Base-by-base conservation (phyloP, 805 yeast genomes). In the Yamadazyma scolyti region DNA sequence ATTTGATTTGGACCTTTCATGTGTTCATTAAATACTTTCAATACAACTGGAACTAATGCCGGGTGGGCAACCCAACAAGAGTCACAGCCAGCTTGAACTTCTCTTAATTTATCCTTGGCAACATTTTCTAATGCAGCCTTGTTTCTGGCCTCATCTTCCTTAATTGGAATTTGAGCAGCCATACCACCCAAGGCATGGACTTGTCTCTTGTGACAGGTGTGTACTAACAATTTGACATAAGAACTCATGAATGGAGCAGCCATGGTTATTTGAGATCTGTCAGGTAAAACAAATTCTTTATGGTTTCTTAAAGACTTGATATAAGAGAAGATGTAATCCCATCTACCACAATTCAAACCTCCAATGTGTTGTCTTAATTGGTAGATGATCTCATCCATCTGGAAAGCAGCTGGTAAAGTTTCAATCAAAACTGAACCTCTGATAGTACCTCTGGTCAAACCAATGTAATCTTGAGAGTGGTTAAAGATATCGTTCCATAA, bases 31-130 rank as follows among this genome's bases (percentile, higher is more conserved):
- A 83, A 83, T 13, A 82, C 83, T 48, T 73, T 70, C 52, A 80
- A 71, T 24, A 86, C 88, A 42, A 82, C 74, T 11, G 80, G 72
- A 16, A 83, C 84, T 54, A 83, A 68, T 13, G 88, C 89, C 11
- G 94, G 94, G 50, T 83, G 93, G 10, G 90, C 90, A 52, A 83
- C 83, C 94, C 94, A 83, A 37, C 90, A 81, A 30, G 93, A 88
- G 64, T 83, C 94, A 60, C 85, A 87, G 28, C 93, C 93, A 33
- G 82, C 80, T 30, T 67, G 59, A 28, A 82, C 82, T 60, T 83
- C 94, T 47, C 93, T 67, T 43, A 79, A 69, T 61, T 83, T 83
- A 59, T 83, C 94, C 54, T 70, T 74, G 43, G 75, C 71, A 32
- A 83, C 93, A 44, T 80, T 81, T 28, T 71, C 76, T 78, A 83